Percentiles rank a stretch among this genome's conserved stretches.
Evolutionary conservation across 306 rosid species (phyloP).

Genomic region (Cercis canadensis): DNA sequence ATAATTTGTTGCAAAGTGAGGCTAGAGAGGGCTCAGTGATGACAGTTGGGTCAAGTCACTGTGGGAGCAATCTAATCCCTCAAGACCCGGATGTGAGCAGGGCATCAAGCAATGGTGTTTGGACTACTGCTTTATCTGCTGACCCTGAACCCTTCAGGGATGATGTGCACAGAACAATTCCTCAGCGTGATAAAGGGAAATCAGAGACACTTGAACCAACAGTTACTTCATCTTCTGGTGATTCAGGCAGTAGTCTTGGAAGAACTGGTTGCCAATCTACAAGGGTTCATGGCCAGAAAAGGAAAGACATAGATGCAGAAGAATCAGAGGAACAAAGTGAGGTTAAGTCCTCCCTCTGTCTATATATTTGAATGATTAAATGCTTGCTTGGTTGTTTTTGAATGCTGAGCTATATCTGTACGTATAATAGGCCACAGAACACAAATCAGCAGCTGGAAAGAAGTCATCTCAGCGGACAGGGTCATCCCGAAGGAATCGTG

Average conservation of each 20-base stretch:
- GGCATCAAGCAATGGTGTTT: slow-evolving; percentile 55
- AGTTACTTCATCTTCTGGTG: slow-evolving; percentile 73
- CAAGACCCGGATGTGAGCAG: slow-evolving; percentile 54
- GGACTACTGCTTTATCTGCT: slow-evolving; percentile 56
- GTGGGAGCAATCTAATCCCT: slow-evolving; percentile 72
- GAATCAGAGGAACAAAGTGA: slow-evolving; percentile 84
- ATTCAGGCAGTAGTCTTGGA: slow-evolving; percentile 74
- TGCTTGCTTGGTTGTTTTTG: slow-evolving; percentile 2
- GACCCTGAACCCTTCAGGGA: slow-evolving; percentile 48
- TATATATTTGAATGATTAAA: slow-evolving; percentile 13
- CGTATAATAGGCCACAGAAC: slow-evolving; percentile 60
- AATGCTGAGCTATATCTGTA: slow-evolving; percentile 12
- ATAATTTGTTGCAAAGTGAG: slow-evolving; percentile 45
- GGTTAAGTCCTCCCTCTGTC: slow-evolving; percentile 48
- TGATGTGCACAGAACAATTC: slow-evolving; percentile 44
- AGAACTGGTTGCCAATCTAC: slow-evolving; percentile 58
- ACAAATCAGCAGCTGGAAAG: slow-evolving; percentile 58
- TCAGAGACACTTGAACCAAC: slow-evolving; percentile 62
- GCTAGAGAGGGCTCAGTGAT: slow-evolving; percentile 64
- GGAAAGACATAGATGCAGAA: slow-evolving; percentile 69
- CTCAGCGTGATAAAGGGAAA: slow-evolving; percentile 50
- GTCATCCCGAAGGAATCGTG: slow-evolving; percentile 67
- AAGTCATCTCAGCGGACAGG: slow-evolving; percentile 60
- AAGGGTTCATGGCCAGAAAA: slow-evolving; percentile 61
- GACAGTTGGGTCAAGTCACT: slow-evolving; percentile 79